Evolutionary conservation across 73 alveolate species (phyloP).

Genomic region (Paramecium tetraurelia): DNA sequence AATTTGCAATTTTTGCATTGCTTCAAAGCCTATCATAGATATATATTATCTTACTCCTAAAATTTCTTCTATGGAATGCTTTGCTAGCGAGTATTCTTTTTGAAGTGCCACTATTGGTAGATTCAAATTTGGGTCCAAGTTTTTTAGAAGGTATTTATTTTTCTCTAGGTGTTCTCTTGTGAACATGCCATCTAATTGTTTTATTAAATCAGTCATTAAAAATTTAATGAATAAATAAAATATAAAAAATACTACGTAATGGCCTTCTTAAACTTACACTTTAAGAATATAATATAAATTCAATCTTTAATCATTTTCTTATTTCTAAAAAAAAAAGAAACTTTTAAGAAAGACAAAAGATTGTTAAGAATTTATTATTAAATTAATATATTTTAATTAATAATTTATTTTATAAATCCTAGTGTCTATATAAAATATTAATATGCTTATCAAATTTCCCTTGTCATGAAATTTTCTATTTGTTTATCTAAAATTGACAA

Average conservation of each 20-base stretch:
- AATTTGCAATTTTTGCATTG: slow-evolving; percentile 32
- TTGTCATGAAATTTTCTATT: background rate
- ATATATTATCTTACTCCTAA: background rate
- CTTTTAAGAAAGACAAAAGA: background rate
- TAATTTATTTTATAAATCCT: too few species aligned
- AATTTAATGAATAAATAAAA: slow-evolving; percentile 8
- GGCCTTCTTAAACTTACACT: background rate
- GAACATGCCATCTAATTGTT: slow-evolving; percentile 21
- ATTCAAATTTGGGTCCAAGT: slow-evolving; percentile 24
- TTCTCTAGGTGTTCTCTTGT: slow-evolving; percentile 9
- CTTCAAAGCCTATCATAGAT: background rate
- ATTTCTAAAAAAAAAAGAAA: background rate
- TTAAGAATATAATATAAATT: background rate
- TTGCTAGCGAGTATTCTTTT: slow-evolving; percentile 13
- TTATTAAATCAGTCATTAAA: slow-evolving; percentile 24
- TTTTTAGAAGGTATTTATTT: slow-evolving; percentile 28
- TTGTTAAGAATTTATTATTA: background rate
- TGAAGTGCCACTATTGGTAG: slow-evolving; percentile 7
- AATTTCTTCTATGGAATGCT: background rate
- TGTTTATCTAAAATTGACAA: background rate
- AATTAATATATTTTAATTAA: too few species aligned
- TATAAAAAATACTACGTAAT: background rate
- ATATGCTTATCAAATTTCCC: background rate
- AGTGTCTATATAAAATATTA: too few species aligned
- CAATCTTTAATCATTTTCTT: background rate